Evolutionary conservation across 2,329 filamentous ascomycete genomes (phyloP), one percentile per base, ranked within the genome.

Genomic region (Cladosporium phlei): DNA sequence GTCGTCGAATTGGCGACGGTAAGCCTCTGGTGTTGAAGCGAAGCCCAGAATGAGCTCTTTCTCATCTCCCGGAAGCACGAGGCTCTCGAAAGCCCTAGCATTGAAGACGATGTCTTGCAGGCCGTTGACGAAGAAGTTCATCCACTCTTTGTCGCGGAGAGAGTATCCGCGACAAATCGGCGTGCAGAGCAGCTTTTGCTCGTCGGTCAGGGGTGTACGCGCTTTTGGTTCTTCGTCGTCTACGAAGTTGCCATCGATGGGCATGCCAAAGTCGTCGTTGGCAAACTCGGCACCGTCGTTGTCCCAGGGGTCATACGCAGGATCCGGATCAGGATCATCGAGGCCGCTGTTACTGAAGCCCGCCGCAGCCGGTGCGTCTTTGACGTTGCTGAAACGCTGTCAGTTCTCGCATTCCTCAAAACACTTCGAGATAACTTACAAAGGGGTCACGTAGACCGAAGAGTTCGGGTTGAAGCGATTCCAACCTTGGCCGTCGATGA

Each of bases 401-500:
- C 21, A 24, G 34, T 25, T 8, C 3, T 19, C 30, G 3, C n/a
- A n/a, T 14, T 9, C 16, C 5, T 16, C 4, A 19, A 20, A 33
- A 3, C 14, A 33, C n/a, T 19, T 16, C n/a, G 4, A 19, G 4
- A 9, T n/a, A 8, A 62, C 61, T 6, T 53, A 54, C 30, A 71
- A 52, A 3, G 68, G 63, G 2, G 59, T 57, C 9, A 69, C 62
- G 46, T 62, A 71, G 55, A 71, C 55, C 8, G 63, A 55, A 16
- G 60, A 52, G 48, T 68, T 63, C 0, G 73, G 69, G 28, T 74
- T 69, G 59, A 75, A 77, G 2, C 58, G 60, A 30, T 69, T 70
- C 58, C 65, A 77, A 28, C 73, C 74, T 25, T 74, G 68, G 0
- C 69, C 68, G 50, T 79, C 76, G 35, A 79, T 71, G 32, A 78